phyloP scores from a whole-genome alignment of 1,139 yeast genomes.

The Insectozyma bohioensis region DNA sequence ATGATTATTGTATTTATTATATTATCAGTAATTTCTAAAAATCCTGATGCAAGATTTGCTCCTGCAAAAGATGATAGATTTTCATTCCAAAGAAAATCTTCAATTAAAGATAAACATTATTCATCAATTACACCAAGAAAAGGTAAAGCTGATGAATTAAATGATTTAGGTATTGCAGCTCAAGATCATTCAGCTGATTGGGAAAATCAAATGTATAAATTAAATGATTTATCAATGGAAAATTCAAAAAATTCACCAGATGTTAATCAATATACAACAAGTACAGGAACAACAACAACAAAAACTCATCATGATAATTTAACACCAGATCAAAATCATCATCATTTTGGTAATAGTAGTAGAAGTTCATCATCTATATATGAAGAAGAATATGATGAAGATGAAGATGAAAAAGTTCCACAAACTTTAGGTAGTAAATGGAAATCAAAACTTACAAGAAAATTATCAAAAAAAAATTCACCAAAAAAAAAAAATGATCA shows the following conservation, averaged over 20 bases:
- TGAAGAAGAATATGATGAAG: constrained; percentile 18
- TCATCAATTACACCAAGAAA: constrained; percentile 1
- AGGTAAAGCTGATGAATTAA: constrained; percentile 50
- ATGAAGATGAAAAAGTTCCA: constrained; percentile 11
- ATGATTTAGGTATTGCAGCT: constrained; percentile 68
- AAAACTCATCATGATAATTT: constrained; percentile 5
- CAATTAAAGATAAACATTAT: constrained; percentile 18
- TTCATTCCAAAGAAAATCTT: constrained; percentile 66
- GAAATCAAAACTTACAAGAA: constrained; percentile 15
- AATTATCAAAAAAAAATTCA: constrained; percentile 24
- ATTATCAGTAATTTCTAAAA: constrained; percentile 62
- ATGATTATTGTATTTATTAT: constrained; percentile 58
- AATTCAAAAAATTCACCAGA: not conserved
- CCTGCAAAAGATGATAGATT: constrained; percentile 85
- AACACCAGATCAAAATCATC: constrained; percentile 10
- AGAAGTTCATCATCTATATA: constrained; percentile 20
- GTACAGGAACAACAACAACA: constrained; percentile 11
- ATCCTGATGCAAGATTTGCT: constrained; percentile 80
- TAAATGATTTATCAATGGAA: constrained; percentile 33
- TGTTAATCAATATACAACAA: no score
- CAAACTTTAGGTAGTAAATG: constrained; percentile 13
- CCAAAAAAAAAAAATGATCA: constrained; percentile 10
- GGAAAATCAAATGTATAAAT: constrained; percentile 62
- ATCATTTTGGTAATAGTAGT: constrained; percentile 20
- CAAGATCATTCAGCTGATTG: constrained; percentile 69